Evolutionary conservation across 2,329 filamentous ascomycete species (phyloP).

Genomic region (Volutella citrinella): DNA sequence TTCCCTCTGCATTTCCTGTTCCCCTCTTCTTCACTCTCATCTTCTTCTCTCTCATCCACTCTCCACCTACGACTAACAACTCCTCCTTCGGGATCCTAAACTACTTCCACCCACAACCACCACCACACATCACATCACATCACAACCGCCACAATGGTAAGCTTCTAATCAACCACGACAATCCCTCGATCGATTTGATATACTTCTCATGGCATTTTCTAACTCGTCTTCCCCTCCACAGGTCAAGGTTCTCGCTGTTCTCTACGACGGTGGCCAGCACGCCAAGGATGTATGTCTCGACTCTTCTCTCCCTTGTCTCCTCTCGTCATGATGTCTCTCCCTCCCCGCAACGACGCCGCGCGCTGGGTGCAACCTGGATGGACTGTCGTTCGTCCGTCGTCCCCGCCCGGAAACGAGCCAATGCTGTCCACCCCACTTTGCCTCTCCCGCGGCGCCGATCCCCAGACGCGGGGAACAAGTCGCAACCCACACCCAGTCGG

Average conservation of each 20-base stretch:
- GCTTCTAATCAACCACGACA: too few species aligned
- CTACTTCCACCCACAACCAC: background rate
- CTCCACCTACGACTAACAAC: constrained; percentile 14
- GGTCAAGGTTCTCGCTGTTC: constrained; percentile 93
- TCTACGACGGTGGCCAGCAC: constrained; percentile 90
- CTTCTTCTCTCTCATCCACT: constrained; percentile 3
- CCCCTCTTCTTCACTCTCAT: constrained; percentile 5
- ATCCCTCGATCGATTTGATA: too few species aligned
- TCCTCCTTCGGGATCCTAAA: background rate
- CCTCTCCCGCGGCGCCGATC: constrained; percentile 19
- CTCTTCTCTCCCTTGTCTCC: constrained; percentile 4
- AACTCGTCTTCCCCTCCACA: constrained; percentile 36
- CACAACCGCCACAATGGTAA: constrained; percentile 28
- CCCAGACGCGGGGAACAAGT: constrained; percentile 26
- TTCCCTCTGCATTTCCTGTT: too few species aligned
- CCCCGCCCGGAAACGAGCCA: constrained; percentile 6
- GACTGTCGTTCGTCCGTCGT: constrained; percentile 6
- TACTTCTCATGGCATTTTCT: background rate
- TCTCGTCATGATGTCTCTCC: constrained; percentile 1
- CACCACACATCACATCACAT: constrained; percentile 12
- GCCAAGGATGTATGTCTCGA: constrained; percentile 68
- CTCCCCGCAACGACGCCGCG: constrained; percentile 7
- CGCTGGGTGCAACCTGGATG: background rate
- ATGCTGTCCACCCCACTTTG: constrained; percentile 12
- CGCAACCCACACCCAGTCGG: background rate